Base-by-base conservation (phyloP, 257 asterid species). In the Galeopsis tetrahit region DNA sequence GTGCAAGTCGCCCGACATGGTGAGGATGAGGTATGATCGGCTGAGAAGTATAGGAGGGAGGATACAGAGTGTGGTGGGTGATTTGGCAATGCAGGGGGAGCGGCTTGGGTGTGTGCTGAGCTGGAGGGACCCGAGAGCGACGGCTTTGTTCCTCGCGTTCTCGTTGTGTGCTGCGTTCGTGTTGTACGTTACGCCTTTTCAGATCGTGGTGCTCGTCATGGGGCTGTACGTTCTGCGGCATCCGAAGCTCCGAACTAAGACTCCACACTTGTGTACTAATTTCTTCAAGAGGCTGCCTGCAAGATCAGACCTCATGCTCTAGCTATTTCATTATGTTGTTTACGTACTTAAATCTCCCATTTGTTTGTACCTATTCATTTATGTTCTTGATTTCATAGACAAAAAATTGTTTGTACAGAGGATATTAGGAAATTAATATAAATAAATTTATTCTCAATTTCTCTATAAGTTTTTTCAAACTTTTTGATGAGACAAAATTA, bases 231-330 rank as follows among this genome's bases (percentile, higher is more conserved):
- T 82, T 74, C 55, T 92, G 67, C 82, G 96, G 62, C 96, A 89
- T 77, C 97, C 97, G 2, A 88, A 69, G 85, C 84, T 92, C 2
- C 82, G 97, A 60, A 68, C 81, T 13, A 92, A 85, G 76, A 67
- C 83, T 14, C 97, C 96, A 2, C 66, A 88, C 2, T 1, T 73
- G 4, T 70, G 83, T 0, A 79, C 85, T 10, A 88, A 85, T 78
- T 92, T 92, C 96, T 92, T 92, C 81, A 85, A 82, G 86, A 92
- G 97, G 72, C 48, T 92, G 85, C 90, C 95, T 34, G 89, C 97
- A 15, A 85, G 82, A 80, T 62, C 93, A n/a, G 97, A 92, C 61
- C 80, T 70, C 62, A 83, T 91, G 97, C 72, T 91, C 36, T 91
- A 76, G 89, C 36, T 91, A 76, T 68, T 43, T 3, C 15, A n/a